These are phyloP conservation scores for Neurospora discreta DNA, from an alignment of 495 filamentous ascomycete species.

Conservation along the genomic window DNA sequence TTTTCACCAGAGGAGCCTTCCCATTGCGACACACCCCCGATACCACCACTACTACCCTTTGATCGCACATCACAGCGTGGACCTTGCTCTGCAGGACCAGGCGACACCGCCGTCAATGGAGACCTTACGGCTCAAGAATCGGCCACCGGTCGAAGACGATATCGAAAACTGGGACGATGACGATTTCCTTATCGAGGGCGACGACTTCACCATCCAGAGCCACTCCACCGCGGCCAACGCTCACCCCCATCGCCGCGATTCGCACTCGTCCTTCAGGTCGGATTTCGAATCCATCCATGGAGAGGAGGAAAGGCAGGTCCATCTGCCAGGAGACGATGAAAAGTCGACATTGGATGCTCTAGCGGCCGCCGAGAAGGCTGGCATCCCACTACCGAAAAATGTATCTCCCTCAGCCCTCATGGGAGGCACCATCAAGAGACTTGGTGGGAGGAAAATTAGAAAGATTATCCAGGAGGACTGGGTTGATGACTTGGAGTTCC, in stretches of 20 bases:
- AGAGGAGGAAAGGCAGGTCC: slow-evolving; percentile 79
- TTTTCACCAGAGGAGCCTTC: not conserved
- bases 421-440: slow-evolving; percentile 86
- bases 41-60: not conserved
- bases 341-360: slow-evolving; percentile 72
- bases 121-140: slow-evolving; percentile 43
- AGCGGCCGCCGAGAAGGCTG: slow-evolving; percentile 71
- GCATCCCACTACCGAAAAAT: slow-evolving; percentile 82
- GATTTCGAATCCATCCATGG: slow-evolving; percentile 63
- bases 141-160: slow-evolving; percentile 42
- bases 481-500: slow-evolving; percentile 82
- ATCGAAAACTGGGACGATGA: slow-evolving; percentile 89
- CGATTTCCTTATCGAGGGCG: slow-evolving; percentile 63
- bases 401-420: slow-evolving; percentile 89
- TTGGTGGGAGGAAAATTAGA: slow-evolving; percentile 70
- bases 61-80: not conserved
- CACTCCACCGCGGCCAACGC: slow-evolving; percentile 47
- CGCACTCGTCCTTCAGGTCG: slow-evolving; percentile 69
- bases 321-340: slow-evolving; percentile 69
- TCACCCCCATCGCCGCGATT: slow-evolving; percentile 52
- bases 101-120: slow-evolving; percentile 37
- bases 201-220: slow-evolving; percentile 56
- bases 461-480: slow-evolving; percentile 78
- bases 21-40: slow-evolving; percentile 2
- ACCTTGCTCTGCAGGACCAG: not conserved